phyloP scores from a whole-genome alignment of 1,139 yeast species.

The Diutina siamensis region DNA sequence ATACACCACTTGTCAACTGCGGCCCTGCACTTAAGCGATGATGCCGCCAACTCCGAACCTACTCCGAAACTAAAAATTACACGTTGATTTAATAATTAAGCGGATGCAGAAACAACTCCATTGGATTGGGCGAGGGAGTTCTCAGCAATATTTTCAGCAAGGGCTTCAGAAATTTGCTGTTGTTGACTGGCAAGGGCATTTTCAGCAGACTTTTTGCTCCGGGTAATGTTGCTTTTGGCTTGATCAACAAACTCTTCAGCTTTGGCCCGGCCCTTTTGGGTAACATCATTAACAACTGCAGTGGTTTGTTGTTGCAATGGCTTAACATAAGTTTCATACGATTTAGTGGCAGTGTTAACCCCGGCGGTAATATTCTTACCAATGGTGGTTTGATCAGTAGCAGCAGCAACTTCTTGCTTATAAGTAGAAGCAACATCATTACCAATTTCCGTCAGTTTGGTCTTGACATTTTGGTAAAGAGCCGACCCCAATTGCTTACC shows the following conservation, averaged over 20 bases:
- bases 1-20: too few relatives aligned
- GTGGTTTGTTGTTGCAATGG: slow-evolving; percentile 4
- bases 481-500: slow-evolving; percentile 5
- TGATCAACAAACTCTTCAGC: slow-evolving; percentile 2
- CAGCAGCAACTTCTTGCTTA: slow-evolving; percentile 5
- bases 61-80: neutral
- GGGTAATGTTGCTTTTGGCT: neutral
- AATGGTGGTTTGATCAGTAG: neutral
- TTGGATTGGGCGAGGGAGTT: slow-evolving; percentile 11
- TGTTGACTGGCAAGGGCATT: slow-evolving; percentile 11
- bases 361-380: slow-evolving; percentile 5
- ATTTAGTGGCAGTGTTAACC: slow-evolving; percentile 4
- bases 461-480: neutral
- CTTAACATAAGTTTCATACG: slow-evolving; percentile 5
- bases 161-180: slow-evolving; percentile 11
- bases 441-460: slow-evolving; percentile 1
- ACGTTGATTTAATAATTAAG: slow-evolving; percentile 7
- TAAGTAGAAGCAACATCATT: neutral
- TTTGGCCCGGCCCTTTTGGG: slow-evolving; percentile 4
- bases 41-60: neutral
- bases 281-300: slow-evolving; percentile 2
- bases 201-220: slow-evolving; percentile 9
- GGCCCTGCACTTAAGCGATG: too few relatives aligned
- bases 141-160: slow-evolving; percentile 9
- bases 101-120: slow-evolving; percentile 12